Evolutionary conservation across 1,284 basidiomycete species (phyloP), one percentile per base, ranked within the genome.

Genomic region (Ceratobasidium sp.): DNA sequence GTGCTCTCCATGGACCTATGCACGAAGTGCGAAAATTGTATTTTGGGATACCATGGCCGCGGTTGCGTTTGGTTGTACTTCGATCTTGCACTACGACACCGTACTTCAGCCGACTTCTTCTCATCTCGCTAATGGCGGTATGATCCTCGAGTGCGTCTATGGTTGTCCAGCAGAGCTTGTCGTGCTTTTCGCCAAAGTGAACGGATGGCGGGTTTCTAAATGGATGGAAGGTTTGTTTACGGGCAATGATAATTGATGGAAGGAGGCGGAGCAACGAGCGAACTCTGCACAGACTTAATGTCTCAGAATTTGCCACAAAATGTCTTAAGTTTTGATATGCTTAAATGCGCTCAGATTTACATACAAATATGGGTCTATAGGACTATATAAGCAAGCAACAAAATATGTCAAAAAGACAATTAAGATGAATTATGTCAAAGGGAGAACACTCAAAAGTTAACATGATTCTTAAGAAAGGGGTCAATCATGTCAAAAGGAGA

Each of bases 81-180:
- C 65, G 5, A 5, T 69, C 1, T n/a, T 69, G 1, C 65, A 69
- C 10, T 69, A 69, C 18, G 65, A 69, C 16, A 34, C 64, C 0
- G n/a, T 18, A 14, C 14, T 53, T 14, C 26, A 34, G 2, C 53
- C 53, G 5, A 1, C 53, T 14, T n/a, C 53, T 5, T 6, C 21
- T 5, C 52, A 30, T 53, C 3, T 53, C 30, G 52, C 4, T 9
- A 4, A 8, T 16, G 28, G 16, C 23, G 30, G 28, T 28, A 53
- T 53, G 52, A 53, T 53, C 10, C n/a, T 58, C 8, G 50, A 55
- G 34, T 53, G 48, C 30, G 64, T 67, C 12, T 67, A 55, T 55
- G 64, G 64, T 2, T 39, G 32, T 67, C 64, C 64, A 10, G 32
- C 64, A 14, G 50, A 43, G 14, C 34, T 67, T 53, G 32, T 67